These are phyloP conservation scores for Alternaria viburni DNA, from an alignment of 2,329 filamentous ascomycete genomes.

Conservation along the genomic window DNA sequence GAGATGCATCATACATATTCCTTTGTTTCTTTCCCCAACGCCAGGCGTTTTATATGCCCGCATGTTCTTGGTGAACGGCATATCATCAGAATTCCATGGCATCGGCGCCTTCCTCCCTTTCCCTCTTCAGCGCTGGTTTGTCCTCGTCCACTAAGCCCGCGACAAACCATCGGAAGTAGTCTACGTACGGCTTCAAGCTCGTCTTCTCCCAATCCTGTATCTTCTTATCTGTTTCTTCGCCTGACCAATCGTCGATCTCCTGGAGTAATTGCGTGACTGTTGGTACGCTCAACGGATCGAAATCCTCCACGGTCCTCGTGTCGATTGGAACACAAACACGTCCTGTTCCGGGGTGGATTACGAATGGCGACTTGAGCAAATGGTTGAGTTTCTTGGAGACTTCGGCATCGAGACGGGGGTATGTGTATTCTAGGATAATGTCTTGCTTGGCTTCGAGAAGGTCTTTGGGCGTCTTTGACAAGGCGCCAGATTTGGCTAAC, in stretches of 20 bases:
- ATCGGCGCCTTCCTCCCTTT: conserved; percentile 62
- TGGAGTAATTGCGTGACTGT: conserved; percentile 81
- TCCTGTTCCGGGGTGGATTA: conserved; percentile 93
- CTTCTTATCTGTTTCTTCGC: conserved; percentile 54
- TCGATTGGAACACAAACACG: conserved; percentile 96
- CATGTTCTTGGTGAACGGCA: background rate
- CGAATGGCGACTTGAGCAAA: conserved; percentile 95
- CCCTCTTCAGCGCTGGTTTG: conserved; percentile 54
- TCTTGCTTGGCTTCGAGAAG: conserved; percentile 93
- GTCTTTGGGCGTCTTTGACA: conserved; percentile 73
- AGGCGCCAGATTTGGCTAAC: conserved; percentile 76
- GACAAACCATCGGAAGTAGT: conserved; percentile 86
- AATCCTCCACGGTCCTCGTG: conserved; percentile 72
- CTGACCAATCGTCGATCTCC: conserved; percentile 85
- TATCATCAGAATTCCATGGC: conserved; percentile 68
- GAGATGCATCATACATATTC: background rate
- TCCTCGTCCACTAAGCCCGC: conserved; percentile 79
- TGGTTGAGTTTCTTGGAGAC: conserved; percentile 98
- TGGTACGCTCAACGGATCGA: conserved; percentile 87
- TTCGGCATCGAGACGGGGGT: conserved; percentile 93
- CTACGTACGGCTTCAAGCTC: conserved; percentile 88
- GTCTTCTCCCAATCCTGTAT: conserved; percentile 96
- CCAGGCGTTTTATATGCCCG: background rate
- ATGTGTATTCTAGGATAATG: conserved; percentile 95
- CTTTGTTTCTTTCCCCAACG: background rate